Evolutionary conservation across 2,329 filamentous ascomycete species (phyloP), one percentile per base, ranked within the genome.

Genomic region (Verticillium klebahnii): DNA sequence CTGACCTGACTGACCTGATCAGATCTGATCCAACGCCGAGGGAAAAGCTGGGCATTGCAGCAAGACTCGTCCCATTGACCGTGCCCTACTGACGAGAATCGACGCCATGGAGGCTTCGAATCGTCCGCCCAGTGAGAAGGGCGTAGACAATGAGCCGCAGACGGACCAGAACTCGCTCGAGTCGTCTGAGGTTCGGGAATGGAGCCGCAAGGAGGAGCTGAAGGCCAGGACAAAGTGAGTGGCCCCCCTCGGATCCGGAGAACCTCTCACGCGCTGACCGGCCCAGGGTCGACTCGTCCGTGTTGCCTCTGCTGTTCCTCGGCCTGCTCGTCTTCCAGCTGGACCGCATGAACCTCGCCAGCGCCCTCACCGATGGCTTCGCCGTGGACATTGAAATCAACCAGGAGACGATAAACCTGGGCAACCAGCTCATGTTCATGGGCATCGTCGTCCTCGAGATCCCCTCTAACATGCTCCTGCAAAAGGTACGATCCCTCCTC

Each of bases 401-500:
- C 37, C 79, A 82, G 63, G 74, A 76, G 25, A 81, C 77, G 0
- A 77, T 84, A 62, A 85, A 84, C 59, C 67, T 83, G 0, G 81
- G 82, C 0, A 83, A 84, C 61, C 81, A 83, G 64, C 68, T 84
- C 9, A 81, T 84, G 79, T 83, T 81, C 63, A 70, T 81, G 36
- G 79, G 79, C 0, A 81, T 81, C 9, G 78, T 83, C 2, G 66
- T 81, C 2, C 67, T 82, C 1, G 80, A 84, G 61, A 83, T 84
- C 2, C 82, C 81, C 0, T 81, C 77, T n/a, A 84, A 84, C 64
- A 74, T 84, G 64, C 68, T 77, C 2, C 68, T 81, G 2, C 72
- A 75, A 55, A 65, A 63, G 59, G 71, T 73, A 54, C 31, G 64
- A 29, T 7, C 17, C 2, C 31, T 25, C 5, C 7, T 32, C 9